Conservation (phyloP, 176 grass and related monocot species). For the Eragrostis nindensis region DNA sequence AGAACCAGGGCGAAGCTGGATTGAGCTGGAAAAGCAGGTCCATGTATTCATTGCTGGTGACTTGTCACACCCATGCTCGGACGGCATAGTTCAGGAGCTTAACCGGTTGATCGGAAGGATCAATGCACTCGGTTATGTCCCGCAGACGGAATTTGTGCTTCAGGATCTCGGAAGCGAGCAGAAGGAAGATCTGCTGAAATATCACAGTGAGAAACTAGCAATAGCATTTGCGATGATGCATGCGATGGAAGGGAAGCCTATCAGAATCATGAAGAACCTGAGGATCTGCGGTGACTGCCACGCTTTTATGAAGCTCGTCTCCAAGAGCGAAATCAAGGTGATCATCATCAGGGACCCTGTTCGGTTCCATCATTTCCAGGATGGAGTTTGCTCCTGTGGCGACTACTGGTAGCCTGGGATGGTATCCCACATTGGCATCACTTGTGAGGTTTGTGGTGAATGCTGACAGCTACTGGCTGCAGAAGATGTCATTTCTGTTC, state of each 20-base stretch:
- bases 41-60: constrained; percentile 76
- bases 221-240: constrained; percentile 63
- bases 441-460: neutral
- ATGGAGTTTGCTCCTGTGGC: constrained; percentile 67
- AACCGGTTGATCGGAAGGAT: constrained; percentile 45
- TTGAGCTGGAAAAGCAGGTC: constrained; percentile 58
- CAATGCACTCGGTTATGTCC: constrained; percentile 47
- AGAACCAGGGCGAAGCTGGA: constrained; percentile 72
- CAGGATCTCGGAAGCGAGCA: constrained; percentile 70
- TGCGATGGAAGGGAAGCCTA: constrained; percentile 47
- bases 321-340: constrained; percentile 54
- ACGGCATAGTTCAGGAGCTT: constrained; percentile 55
- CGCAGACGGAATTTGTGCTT: constrained; percentile 66
- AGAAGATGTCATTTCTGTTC: neutral
- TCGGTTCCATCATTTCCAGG: constrained; percentile 74
- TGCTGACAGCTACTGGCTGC: neutral
- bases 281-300: constrained; percentile 82
- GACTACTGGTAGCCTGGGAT: constrained; percentile 65
- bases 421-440: neutral
- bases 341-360: constrained; percentile 68
- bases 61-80: constrained; percentile 57
- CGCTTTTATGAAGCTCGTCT: constrained; percentile 55
- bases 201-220: constrained; percentile 77
- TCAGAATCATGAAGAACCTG: constrained; percentile 77
- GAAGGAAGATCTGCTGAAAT: constrained; percentile 67